Conservation (phyloP, 768 basidiomycete genomes). For the Xerocomus brunneocitrinus region DNA sequence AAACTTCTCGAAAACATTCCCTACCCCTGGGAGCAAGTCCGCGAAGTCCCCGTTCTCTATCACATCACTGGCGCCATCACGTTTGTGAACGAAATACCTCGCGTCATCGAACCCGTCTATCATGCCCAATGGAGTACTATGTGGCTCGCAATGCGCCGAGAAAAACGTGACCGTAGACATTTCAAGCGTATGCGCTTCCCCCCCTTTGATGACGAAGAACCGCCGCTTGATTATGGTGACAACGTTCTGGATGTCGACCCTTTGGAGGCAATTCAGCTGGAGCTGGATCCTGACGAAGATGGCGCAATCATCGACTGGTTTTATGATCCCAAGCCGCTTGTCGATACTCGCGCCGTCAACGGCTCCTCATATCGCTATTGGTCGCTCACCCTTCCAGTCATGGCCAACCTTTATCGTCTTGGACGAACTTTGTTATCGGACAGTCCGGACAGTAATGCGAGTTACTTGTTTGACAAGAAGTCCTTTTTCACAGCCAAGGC, state of each 20-base stretch:
- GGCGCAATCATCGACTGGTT: constrained; percentile 94
- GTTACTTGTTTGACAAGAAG: constrained; percentile 95
- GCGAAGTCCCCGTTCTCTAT: constrained; percentile 97
- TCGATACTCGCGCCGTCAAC: constrained; percentile 88
- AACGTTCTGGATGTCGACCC: constrained; percentile 98
- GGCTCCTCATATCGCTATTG: constrained; percentile 92
- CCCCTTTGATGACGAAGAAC: constrained; percentile 98
- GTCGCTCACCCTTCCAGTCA: constrained; percentile 87
- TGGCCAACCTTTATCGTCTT: constrained; percentile 95
- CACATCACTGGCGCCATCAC: constrained; percentile 99
- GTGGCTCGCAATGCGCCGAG: constrained; percentile 99
- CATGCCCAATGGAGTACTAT: constrained; percentile 99
- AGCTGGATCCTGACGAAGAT: constrained; percentile 91
- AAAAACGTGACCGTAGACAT: constrained; percentile 96
- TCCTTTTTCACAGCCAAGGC: constrained; percentile 98
- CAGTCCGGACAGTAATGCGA: constrained; percentile 84
- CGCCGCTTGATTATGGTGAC: constrained; percentile 97
- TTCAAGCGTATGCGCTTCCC: constrained; percentile 99
- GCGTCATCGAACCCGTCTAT: constrained; percentile 95
- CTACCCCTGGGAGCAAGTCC: constrained; percentile 98
- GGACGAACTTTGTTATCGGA: constrained; percentile 93
- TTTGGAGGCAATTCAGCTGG: constrained; percentile 94
- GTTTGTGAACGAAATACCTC: constrained; percentile 97
- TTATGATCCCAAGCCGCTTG: constrained; percentile 92
- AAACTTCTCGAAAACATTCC: constrained; percentile 99